Conservation (phyloP, 2,329 filamentous ascomycete species). For the Diaporthe longicolla region DNA sequence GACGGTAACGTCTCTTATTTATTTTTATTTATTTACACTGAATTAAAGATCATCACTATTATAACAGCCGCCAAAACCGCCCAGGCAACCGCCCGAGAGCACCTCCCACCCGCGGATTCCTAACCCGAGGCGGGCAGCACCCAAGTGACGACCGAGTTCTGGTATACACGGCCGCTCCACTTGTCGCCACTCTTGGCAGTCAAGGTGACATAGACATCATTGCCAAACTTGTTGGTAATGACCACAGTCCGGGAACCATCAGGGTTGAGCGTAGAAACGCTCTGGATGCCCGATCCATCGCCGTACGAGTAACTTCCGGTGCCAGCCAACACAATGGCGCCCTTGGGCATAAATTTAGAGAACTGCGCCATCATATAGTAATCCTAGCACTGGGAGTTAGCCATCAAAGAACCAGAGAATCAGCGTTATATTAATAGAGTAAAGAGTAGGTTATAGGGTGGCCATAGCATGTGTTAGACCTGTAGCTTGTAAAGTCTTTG, state of each 20-base stretch:
- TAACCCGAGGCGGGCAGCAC: constrained; percentile 49
- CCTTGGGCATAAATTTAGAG: constrained; percentile 62
- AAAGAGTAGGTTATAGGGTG: too few relatives aligned
- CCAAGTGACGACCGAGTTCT: constrained; percentile 57
- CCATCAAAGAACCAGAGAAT: too few relatives aligned
- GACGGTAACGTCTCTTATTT: not conserved
- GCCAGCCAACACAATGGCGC: constrained; percentile 58
- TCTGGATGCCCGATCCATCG: constrained; percentile 57
- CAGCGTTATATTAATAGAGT: too few relatives aligned
- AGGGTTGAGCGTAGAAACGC: constrained; percentile 62
- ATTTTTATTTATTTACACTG: constrained; percentile 3
- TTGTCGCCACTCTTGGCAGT: constrained; percentile 52
- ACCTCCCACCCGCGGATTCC: not conserved
- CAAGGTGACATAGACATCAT: constrained; percentile 60
- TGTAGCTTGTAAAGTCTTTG: too few relatives aligned
- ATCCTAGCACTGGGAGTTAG: constrained; percentile 47
- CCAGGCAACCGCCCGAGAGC: not conserved
- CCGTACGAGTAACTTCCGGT: constrained; percentile 60
- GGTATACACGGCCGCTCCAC: constrained; percentile 57
- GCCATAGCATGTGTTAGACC: too few relatives aligned
- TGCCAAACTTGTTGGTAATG: constrained; percentile 61
- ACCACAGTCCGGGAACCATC: constrained; percentile 61
- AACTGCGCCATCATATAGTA: constrained; percentile 70
- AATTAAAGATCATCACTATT: not conserved
- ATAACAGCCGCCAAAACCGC: not conserved